Conservation (phyloP, 805 yeast species). For the Citeromyces nyonsensis region DNA sequence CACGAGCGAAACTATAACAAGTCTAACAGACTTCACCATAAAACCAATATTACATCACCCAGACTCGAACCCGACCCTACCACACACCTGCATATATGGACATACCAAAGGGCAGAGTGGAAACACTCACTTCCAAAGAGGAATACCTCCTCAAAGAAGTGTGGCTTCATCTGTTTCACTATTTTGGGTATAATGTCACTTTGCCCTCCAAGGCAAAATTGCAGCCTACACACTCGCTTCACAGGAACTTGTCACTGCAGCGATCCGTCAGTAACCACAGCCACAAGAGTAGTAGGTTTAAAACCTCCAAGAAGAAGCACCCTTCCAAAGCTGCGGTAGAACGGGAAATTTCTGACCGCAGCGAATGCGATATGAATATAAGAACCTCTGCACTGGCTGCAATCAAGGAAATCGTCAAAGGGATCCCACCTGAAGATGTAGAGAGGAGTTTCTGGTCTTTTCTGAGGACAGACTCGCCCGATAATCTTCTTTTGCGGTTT, state of each 20-base stretch:
- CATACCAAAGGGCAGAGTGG: conserved; percentile 23
- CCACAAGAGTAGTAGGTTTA: neutral
- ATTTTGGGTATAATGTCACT: conserved; percentile 31
- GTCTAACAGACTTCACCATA: no score
- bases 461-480: conserved; percentile 69
- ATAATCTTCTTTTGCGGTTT: conserved; percentile 61
- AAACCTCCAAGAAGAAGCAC: neutral
- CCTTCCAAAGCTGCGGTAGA: conserved; percentile 1
- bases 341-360: conserved; percentile 8
- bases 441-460: conserved; percentile 40
- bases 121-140: conserved; percentile 34
- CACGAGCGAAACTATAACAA: no score
- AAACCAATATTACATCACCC: no score
- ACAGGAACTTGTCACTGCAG: conserved; percentile 4
- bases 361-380: conserved; percentile 12
- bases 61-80: no score
- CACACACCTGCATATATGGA: no score
- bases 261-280: neutral
- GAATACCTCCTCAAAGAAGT: conserved; percentile 51
- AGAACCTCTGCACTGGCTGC: conserved; percentile 15
- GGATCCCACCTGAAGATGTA: conserved; percentile 32
- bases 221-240: conserved; percentile 6
- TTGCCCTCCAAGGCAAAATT: conserved; percentile 1
- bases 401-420: conserved; percentile 33
- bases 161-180: conserved; percentile 52